Evolutionary conservation across 257 asterid genomes (phyloP), one percentile per base, ranked within the genome.

Genomic region (Solanum neorickii): DNA sequence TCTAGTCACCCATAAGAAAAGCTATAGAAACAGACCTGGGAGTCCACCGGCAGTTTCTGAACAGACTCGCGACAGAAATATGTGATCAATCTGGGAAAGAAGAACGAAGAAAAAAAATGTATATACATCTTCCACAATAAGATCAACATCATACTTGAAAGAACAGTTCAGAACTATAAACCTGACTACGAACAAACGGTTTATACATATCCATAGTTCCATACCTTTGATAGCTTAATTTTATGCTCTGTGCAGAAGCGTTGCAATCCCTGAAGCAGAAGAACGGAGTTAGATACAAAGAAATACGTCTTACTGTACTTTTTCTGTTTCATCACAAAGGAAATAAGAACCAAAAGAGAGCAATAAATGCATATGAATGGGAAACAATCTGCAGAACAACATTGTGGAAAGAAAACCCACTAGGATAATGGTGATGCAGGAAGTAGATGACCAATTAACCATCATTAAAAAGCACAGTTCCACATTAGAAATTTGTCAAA

Each of bases 1-100:
- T 82, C 85, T 49, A 82, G 46, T 15, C 85, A 82, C 29, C 49
- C 70, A 31, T 35, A 60, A n/a, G 66, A 20, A 33, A 82, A 77
- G 52, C 59, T 60, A 37, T 44, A 49, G 85, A 29, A 84, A 83
- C 91, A 86, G 75, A 95, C 98, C 99, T 87, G 99, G 98, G 88
- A 95, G 98, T 82, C 99, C 99, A 88, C 99, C 99, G 35, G 99
- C 96, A 88, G 99, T 97, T 94, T 96, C 99, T 25, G 99, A 95
- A 94, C 99, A 94, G 47, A 96, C 99, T 41, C 98, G 98, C 15
- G 99, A 95, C 73, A 97, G 94, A 91, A 94, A 96, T 89, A 97
- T 93, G 92, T 97, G 98, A 95, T 97, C 99, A 89, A 97, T 94
- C 99, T 97, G 85, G 70, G 93, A 86, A 91, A 87, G 88, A 85